Base-by-base conservation (phyloP, 257 asterid species). In the Gardenia jasminoides region DNA sequence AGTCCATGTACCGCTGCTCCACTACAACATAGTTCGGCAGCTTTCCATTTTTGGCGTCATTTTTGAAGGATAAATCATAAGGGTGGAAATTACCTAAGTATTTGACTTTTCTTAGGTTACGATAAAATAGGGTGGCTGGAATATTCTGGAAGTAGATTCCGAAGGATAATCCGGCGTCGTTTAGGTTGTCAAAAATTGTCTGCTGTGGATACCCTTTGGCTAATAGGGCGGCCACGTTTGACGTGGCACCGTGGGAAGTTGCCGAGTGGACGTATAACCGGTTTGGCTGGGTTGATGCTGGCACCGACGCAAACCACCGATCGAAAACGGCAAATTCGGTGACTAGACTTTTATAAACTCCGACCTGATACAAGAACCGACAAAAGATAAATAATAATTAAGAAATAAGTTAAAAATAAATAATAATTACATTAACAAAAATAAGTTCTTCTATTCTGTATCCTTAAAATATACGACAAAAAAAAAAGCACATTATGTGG, bases 251-350 rank as follows among this genome's bases (percentile, higher is more conserved):
- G 65, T 91, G 94, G 79, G 98, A 94, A 22, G 99, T 94, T 76
- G 79, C 99, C 20, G 97, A 94, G 89, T 94, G 97, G 83, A 94
- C 93, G 80, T 88, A 94, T 36, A 94, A 92, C 6, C 97, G 91
- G 82, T 94, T 94, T 10, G 98, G 99, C 39, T 94, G 98, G 0
- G 99, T 94, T 0, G 99, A 93, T 0, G 97, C 88, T 0, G 98
- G 99, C n/a, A 94, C 92, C 6, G 99, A 93, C 2, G 97, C 96
- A 78, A 95, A 95, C 99, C 98, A 95, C 69, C 97, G 94, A 75
- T 94, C 99, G 46, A 86, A 92, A 12, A 93, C 97, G 2, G 94
- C 97, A 52, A 93, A 95, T 81, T 93, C 98, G 6, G 97, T 83
- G 5, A 89, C 98, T 33, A 95, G 48, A 0, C 89, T 11, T 70